A percentile compares a stretch with the other conserved stretches of the same genome.
phyloP scores from a whole-genome alignment of 306 rosid species.

The Medicago truncatula region MtrunA17r5.0-ANR NC_053042.1:34004501-34005000 shows the following conservation, averaged over 20 bases:
- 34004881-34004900: conserved; percentile 17
- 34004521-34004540: no score
- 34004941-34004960: conserved; percentile 14
- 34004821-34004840: conserved; percentile 75
- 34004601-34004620: no score
- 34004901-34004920: neutral
- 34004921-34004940: conserved; percentile 12
- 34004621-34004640: conserved; percentile 15
- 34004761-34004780: conserved; percentile 85
- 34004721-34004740: conserved; percentile 89
- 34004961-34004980: conserved; percentile 28
- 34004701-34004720: conserved; percentile 99
- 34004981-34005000: conserved; percentile 13
- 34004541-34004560: conserved; percentile 6
- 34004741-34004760: conserved; percentile 89
- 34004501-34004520: no score
- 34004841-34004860: conserved; percentile 17
- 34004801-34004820: conserved; percentile 80
- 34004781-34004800: conserved; percentile 90
- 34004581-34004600: conserved; percentile 39
- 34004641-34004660: conserved; percentile 37
- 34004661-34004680: conserved; percentile 24
- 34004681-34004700: conserved; percentile 60
- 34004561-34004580: conserved; percentile 22
- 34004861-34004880: conserved; percentile 28